phyloP scores from a whole-genome alignment of 306 rosid species.

The Carpinus fangiana region DNA sequence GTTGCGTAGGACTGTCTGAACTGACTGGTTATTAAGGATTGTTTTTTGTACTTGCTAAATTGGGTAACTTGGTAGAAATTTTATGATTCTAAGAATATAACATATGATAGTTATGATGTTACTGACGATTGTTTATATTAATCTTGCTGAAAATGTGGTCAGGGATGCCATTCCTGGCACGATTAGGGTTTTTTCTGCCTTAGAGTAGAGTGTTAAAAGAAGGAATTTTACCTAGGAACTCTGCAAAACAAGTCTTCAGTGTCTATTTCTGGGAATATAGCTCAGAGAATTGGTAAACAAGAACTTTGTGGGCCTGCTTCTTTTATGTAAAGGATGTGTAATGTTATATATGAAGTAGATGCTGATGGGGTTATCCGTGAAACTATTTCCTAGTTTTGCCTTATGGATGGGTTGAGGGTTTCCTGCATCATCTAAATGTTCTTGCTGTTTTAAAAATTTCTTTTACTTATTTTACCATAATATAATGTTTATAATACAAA shows the following conservation, averaged over 20 bases:
- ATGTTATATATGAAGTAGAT: neutral
- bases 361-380: neutral
- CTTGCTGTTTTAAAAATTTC: neutral
- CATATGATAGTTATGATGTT: conserved; percentile 5
- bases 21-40: conserved; percentile 27
- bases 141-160: conserved; percentile 20
- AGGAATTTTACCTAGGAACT: neutral
- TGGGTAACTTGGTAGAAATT: conserved; percentile 5
- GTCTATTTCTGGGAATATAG: neutral
- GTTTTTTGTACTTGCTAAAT: conserved; percentile 25
- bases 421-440: neutral
- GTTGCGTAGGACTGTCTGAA: conserved; percentile 14
- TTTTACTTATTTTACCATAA: neutral
- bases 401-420: neutral
- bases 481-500: too few species aligned
- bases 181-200: conserved; percentile 10
- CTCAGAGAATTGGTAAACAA: neutral
- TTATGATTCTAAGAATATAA: conserved; percentile 16
- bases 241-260: conserved; percentile 5
- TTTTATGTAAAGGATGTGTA: neutral
- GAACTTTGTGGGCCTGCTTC: neutral
- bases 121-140: conserved; percentile 19
- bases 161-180: conserved; percentile 16
- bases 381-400: neutral
- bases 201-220: neutral